Evolutionary conservation across 179 eudicot species (phyloP).

Genomic region (Beta corolliflora): DNA sequence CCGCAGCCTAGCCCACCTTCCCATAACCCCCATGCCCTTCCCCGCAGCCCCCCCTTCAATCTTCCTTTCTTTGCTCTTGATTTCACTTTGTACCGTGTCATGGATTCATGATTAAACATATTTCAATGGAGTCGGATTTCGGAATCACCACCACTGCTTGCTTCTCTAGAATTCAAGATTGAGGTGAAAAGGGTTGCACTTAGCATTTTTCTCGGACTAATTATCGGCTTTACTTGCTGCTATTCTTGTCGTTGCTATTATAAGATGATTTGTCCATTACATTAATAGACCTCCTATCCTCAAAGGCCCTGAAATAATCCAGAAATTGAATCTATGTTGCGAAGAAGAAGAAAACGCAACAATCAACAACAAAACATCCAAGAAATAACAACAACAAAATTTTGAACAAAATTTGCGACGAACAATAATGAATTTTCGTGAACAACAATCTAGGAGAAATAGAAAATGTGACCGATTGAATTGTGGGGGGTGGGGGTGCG

Average conservation of each 20-base stretch:
- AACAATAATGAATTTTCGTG: too few relatives aligned
- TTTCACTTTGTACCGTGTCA: conserved; percentile 8
- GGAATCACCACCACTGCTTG: conserved; percentile 29
- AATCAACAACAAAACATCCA: too few relatives aligned
- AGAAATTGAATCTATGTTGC: too few relatives aligned
- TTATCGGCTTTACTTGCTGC: conserved; percentile 54
- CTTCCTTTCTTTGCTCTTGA: neutral
- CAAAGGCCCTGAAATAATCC: conserved; percentile 53
- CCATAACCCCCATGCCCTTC: too few relatives aligned
- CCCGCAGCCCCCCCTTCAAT: too few relatives aligned
- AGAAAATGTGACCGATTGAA: too few relatives aligned
- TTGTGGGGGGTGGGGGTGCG: too few relatives aligned
- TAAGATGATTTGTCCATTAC: conserved; percentile 56
- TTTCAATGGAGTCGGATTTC: conserved; percentile 24
- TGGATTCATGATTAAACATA: conserved; percentile 19
- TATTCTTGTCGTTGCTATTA: conserved; percentile 40
- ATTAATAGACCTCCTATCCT: conserved; percentile 64
- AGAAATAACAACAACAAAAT: too few relatives aligned
- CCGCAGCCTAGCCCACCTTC: too few relatives aligned
- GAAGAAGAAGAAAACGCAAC: too few relatives aligned
- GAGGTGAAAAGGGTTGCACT: conserved; percentile 43
- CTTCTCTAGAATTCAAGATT: conserved; percentile 27
- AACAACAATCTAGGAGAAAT: too few relatives aligned
- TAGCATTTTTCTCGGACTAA: conserved; percentile 62
- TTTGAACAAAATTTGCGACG: too few relatives aligned